Base-by-base conservation (phyloP, 2,329 filamentous ascomycete species). In the Trichoderma atrobrunneum region DNA sequence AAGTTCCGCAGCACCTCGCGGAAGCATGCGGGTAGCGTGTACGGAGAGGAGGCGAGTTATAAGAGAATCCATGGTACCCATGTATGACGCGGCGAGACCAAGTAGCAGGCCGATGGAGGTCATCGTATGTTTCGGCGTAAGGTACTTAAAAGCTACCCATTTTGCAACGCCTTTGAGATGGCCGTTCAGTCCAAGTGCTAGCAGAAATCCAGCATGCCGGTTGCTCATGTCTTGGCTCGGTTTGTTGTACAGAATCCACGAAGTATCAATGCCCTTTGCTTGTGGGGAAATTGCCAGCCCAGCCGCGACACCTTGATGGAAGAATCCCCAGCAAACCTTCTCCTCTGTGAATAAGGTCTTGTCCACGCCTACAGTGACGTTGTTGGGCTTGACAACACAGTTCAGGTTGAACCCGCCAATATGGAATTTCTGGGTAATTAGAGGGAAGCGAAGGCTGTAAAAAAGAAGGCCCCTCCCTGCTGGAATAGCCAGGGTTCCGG, bases 51-150 rank as follows among this genome's bases (percentile, higher is more conserved):
- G 85, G 28, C 96, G 90, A 10, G 96, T 98, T 73, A 98, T 95
- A 32, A 98, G 87, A 2, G 93, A 96, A 80, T 99, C 96, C 95
- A 98, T 98, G 3, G 95, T 98, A 1, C 97, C 96, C 76, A 98
- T 87, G 79, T 97, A 97, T 1, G 96, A 98, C 30, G 93, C 96
- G 10, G 96, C 95, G 21, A 99, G 86, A 1, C 96, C 96, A 0
- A 99, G 86, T 3, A 99, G 86, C n/a, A 99, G 85, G 11, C 96
- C 96, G 70, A 99, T 95, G 1, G 96, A 98, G 28, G 96, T 98
- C 96, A 99, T 99, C 30, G 95, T 97, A 81, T 99, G 97, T 78
- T 99, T 99, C 1, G 96, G 95, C 0, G 96, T 99, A n/a, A 99
- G 85, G 76, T 99, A 99, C 79, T 98, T 98, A 87, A 98, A 99